Evolutionary conservation across 2,329 filamentous ascomycete species (phyloP), one percentile per base, ranked within the genome.

Genomic region (Scedosporium dehoogii): DNA sequence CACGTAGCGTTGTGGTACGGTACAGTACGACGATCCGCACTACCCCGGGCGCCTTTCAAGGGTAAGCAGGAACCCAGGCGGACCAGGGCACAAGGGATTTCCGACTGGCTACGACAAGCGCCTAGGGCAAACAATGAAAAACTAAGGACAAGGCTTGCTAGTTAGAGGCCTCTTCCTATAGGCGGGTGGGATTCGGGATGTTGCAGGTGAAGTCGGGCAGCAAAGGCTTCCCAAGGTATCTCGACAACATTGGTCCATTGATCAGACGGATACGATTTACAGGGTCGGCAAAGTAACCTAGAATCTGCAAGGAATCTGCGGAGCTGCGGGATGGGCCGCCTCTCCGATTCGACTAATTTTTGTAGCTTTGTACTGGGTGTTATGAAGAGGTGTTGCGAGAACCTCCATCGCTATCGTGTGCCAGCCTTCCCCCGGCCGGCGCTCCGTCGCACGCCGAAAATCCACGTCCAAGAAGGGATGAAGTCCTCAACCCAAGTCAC

Each of bases 291-390:
- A n/a, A n/a, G 23, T 21, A 60, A 44, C 44, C 14, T 38, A 60
- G 56, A 59, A 55, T 55, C 51, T 55, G 51, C 42, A 46, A 42
- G 42, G 44, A 33, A 51, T 38, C 59, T 51, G 59, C 41, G 59
- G 59, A 53, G 25, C 25, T 51, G 44, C 59, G 59, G 59, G 42
- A 60, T 27, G 42, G 27, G 21, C 59, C 59, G 59, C 59, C 25
- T 51, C 59, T 46, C 59, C 58, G 42, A 42, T 21, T 60, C 59
- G 25, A 55, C 51, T 55, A 55, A 55, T 23, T 55, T 55, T 14
- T 23, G 51, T 23, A 23, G 58, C n/a, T 29, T 38, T 38, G 33
- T 38, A 38, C 10, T 4, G 33, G 10, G 10, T 38, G 33, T 38
- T 38, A 38, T n/a, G 56, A 27, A 23, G 27, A 56, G 23, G 27